Conservation (phyloP, 2,329 filamentous ascomycete genomes). For the Botrytis elliptica region DNA sequence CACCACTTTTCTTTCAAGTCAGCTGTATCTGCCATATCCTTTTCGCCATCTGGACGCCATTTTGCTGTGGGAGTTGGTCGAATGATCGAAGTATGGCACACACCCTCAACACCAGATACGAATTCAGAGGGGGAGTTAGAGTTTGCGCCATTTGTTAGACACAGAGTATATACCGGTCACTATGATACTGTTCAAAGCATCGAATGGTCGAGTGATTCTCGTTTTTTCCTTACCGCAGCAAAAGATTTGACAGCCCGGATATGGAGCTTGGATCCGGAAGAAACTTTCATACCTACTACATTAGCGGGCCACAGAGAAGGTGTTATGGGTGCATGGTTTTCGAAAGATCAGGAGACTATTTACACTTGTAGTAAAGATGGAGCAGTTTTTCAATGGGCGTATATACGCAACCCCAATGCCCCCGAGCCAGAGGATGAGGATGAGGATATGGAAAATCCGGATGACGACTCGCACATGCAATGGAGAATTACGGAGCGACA, state of each 20-base stretch:
- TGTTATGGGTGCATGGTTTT: slow-evolving; percentile 96
- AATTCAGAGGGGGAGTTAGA: slow-evolving; percentile 79
- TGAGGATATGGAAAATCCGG: slow-evolving; percentile 59
- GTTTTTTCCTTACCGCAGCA: slow-evolving; percentile 89
- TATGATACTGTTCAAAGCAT: slow-evolving; percentile 84
- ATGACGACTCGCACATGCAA: slow-evolving; percentile 65
- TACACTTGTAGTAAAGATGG: slow-evolving; percentile 97
- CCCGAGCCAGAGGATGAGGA: slow-evolving; percentile 46
- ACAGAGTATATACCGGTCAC: slow-evolving; percentile 83
- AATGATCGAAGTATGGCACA: slow-evolving; percentile 93
- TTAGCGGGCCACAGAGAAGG: slow-evolving; percentile 87
- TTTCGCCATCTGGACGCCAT: slow-evolving; percentile 85
- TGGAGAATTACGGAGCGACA: slow-evolving; percentile 92
- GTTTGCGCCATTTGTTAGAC: slow-evolving; percentile 89
- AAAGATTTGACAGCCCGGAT: slow-evolving; percentile 91
- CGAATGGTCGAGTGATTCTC: slow-evolving; percentile 93
- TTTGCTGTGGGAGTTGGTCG: slow-evolving; percentile 88
- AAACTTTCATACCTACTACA: slow-evolving; percentile 85
- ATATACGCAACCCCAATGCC: slow-evolving; percentile 60
- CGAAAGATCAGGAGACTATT: slow-evolving; percentile 88
- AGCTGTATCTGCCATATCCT: slow-evolving; percentile 78
- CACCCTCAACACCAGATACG: slow-evolving; percentile 82
- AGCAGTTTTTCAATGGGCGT: slow-evolving; percentile 93
- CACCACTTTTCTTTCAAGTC: slow-evolving; percentile 95
- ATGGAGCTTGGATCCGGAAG: slow-evolving; percentile 88